Evolutionary conservation across 306 rosid species (phyloP).

Genomic region (Acmispon strigosus): DNA sequence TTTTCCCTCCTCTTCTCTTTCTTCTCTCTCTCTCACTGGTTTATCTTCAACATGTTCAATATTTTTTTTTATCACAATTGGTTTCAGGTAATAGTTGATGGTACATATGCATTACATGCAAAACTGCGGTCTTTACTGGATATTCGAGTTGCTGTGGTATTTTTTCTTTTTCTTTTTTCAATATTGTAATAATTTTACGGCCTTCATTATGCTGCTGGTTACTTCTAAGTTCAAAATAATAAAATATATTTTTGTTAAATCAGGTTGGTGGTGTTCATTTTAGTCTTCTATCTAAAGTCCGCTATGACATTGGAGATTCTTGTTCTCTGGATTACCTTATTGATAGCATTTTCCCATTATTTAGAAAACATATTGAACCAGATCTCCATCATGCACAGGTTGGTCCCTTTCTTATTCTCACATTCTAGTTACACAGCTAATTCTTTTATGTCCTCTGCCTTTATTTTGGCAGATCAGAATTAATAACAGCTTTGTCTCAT

Average conservation of each 20-base stretch:
- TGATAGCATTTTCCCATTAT: constrained; percentile 96
- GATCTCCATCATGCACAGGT: constrained; percentile 99
- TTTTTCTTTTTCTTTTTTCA: neutral
- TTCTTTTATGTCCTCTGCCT: constrained; percentile 22
- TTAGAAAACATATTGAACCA: constrained; percentile 96
- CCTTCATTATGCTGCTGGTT: constrained; percentile 19
- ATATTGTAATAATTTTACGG: neutral
- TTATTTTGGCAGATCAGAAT: constrained; percentile 82
- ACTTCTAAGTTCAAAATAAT: constrained; percentile 12
- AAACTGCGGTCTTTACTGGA: constrained; percentile 93
- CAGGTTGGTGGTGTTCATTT: constrained; percentile 99
- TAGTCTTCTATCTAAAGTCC: constrained; percentile 94
- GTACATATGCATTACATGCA: constrained; percentile 94
- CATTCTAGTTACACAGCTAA: constrained; percentile 22
- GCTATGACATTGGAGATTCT: constrained; percentile 95
- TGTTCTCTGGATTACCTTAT: constrained; percentile 94
- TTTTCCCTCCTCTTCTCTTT: too few relatives aligned
- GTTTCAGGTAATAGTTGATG: constrained; percentile 88
- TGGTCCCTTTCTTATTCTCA: constrained; percentile 36
- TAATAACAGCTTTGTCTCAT: constrained; percentile 96
- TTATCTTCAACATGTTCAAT: too few relatives aligned
- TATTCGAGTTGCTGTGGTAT: constrained; percentile 99
- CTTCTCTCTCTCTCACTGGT: too few relatives aligned
- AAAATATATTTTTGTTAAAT: constrained; percentile 26
- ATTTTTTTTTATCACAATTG: constrained; percentile 4